phyloP scores from a whole-genome alignment of 257 asterid genomes.

The Pogostemon cablin region DNA sequence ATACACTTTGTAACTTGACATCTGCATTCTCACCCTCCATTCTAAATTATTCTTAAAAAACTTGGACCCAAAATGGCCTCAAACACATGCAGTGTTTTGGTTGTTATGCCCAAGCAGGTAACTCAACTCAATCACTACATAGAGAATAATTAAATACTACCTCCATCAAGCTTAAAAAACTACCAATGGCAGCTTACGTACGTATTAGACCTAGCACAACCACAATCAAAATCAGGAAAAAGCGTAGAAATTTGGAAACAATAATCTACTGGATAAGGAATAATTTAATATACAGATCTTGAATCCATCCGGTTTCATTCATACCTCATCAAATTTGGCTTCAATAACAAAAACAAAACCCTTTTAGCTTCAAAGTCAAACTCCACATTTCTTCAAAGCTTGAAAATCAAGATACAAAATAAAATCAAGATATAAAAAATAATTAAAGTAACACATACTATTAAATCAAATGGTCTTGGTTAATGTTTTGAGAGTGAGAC shows the following conservation, averaged over 20 bases:
- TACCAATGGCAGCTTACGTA: conserved; percentile 19
- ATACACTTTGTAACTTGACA: too few species aligned
- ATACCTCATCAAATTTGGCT: conserved; percentile 34
- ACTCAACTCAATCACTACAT: too few species aligned
- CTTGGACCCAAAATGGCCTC: too few species aligned
- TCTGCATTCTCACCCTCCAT: too few species aligned
- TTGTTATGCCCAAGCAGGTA: too few species aligned
- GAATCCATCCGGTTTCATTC: conserved; percentile 34
- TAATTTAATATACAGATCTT: neutral
- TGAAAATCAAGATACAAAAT: conserved; percentile 37
- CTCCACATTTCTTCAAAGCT: conserved; percentile 58
- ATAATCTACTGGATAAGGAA: neutral
- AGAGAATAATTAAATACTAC: conserved; percentile 42
- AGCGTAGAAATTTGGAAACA: conserved; percentile 23
- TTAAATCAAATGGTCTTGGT: too few species aligned
- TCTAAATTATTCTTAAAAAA: too few species aligned
- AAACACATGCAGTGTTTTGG: too few species aligned
- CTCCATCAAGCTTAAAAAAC: conserved; percentile 38
- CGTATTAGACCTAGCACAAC: conserved; percentile 7
- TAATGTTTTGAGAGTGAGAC: too few species aligned
- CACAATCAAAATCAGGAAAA: conserved; percentile 29
- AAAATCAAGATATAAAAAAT: conserved; percentile 38
- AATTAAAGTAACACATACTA: too few species aligned
- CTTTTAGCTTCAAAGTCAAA: conserved; percentile 66
- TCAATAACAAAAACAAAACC: conserved; percentile 29